Conservation (phyloP, 371 early-diverging fungal genomes). For the Syncephalis fuscata region DNA sequence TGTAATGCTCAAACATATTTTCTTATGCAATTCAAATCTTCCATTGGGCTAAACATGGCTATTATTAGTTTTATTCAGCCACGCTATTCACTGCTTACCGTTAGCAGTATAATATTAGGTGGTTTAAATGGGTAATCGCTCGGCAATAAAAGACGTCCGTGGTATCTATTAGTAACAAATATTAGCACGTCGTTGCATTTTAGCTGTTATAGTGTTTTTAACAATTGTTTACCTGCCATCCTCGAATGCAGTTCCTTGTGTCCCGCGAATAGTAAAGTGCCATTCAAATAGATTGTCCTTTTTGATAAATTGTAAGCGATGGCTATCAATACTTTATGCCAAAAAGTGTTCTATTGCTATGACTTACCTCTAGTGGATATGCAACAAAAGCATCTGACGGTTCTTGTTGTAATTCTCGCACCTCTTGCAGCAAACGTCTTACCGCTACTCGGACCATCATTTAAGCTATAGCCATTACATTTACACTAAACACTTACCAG, state of each 20-base stretch:
- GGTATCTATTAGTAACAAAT: slow-evolving; percentile 24
- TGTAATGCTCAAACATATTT: slow-evolving; percentile 85
- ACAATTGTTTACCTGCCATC: slow-evolving; percentile 42
- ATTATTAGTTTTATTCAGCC: neutral
- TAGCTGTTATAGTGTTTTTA: neutral
- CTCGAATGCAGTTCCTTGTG: slow-evolving; percentile 68
- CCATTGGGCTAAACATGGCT: slow-evolving; percentile 47
- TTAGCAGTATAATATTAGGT: slow-evolving; percentile 76
- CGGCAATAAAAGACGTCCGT: slow-evolving; percentile 62
- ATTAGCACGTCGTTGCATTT: too few species aligned
- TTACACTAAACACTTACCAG: slow-evolving; percentile 7
- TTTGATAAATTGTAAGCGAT: neutral
- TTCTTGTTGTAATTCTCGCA: slow-evolving; percentile 32
- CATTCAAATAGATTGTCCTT: slow-evolving; percentile 71
- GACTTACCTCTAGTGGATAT: slow-evolving; percentile 35
- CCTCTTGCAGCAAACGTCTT: slow-evolving; percentile 51
- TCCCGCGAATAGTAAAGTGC: slow-evolving; percentile 91
- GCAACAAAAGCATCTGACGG: slow-evolving; percentile 34
- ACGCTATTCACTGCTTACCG: slow-evolving; percentile 21
- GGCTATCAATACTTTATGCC: neutral
- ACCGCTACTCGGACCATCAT: slow-evolving; percentile 18
- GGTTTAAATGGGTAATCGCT: slow-evolving; percentile 90
- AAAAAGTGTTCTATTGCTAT: neutral
- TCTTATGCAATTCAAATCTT: slow-evolving; percentile 76
- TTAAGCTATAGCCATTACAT: neutral